Percentiles rank a stretch among this genome's conserved stretches.
These are phyloP conservation scores for button mushroom (Agaricus bisporus) DNA, from an alignment of 768 basidiomycete species.

Conservation along the genomic window DNA sequence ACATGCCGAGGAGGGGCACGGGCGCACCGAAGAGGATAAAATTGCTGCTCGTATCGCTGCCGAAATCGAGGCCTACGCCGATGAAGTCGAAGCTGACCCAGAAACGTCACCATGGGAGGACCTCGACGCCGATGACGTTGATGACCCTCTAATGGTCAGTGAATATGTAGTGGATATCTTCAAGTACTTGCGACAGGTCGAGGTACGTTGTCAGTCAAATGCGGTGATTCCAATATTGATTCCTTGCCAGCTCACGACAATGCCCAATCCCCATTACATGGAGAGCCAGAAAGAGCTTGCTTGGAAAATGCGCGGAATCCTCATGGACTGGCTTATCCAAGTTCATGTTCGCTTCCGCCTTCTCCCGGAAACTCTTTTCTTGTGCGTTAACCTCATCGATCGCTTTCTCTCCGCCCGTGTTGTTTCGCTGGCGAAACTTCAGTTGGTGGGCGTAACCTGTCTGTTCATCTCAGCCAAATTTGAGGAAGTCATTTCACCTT, in stretches of 20 bases:
- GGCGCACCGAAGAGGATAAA: conserved; percentile 40
- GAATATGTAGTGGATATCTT: conserved; percentile 96
- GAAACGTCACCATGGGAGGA: conserved; percentile 77
- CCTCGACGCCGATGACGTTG: conserved; percentile 85
- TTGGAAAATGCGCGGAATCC: conserved; percentile 94
- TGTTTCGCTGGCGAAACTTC: conserved; percentile 88
- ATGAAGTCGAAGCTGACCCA: conserved; percentile 61
- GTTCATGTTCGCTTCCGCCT: conserved; percentile 91
- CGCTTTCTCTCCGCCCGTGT: conserved; percentile 72
- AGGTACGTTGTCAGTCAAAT: conserved; percentile 45
- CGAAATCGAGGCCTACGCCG: conserved; percentile 44
- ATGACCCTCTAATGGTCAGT: conserved; percentile 95
- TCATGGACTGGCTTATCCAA: conserved; percentile 96
- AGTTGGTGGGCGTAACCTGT: conserved; percentile 92
- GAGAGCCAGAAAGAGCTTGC: conserved; percentile 87
- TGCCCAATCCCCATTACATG: conserved; percentile 96
- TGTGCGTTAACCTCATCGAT: conserved; percentile 90
- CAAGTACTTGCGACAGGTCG: conserved; percentile 81
- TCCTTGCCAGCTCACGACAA: conserved; percentile 54
- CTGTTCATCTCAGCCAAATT: conserved; percentile 94
- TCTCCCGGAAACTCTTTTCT: conserved; percentile 91
- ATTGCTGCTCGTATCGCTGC: conserved; percentile 36
- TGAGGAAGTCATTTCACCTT: conserved; percentile 92
- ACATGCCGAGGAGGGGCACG: conserved; percentile 26
- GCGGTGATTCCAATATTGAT: not conserved